Evolutionary conservation across 371 early-diverging fungal genomes (phyloP).

Genomic region (Mortierella sp.): DNA sequence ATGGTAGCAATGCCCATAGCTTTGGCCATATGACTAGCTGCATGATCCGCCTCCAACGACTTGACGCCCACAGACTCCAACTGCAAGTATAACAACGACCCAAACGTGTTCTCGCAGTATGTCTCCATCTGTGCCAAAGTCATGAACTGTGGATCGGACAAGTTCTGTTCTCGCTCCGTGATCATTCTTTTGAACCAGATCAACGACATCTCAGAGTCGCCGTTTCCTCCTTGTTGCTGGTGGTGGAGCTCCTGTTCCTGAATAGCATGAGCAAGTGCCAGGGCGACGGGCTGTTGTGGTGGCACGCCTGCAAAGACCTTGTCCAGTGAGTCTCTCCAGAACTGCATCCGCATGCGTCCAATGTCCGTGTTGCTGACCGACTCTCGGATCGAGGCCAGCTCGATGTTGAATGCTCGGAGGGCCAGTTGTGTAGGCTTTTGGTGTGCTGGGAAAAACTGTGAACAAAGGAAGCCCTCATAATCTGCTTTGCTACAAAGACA

Average conservation of each 20-base stretch:
- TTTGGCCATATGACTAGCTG: slow-evolving; percentile 92
- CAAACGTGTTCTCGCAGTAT: slow-evolving; percentile 91
- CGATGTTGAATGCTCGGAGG: slow-evolving; percentile 90
- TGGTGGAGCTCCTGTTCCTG: slow-evolving; percentile 60
- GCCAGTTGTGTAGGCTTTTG: slow-evolving; percentile 63
- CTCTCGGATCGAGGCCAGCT: slow-evolving; percentile 85
- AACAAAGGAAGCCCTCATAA: slow-evolving; percentile 55
- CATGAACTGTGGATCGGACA: slow-evolving; percentile 78
- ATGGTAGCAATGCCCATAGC: slow-evolving; percentile 86
- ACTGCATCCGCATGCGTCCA: slow-evolving; percentile 87
- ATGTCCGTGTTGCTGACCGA: slow-evolving; percentile 76
- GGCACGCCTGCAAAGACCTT: slow-evolving; percentile 77
- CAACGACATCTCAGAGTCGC: slow-evolving; percentile 36
- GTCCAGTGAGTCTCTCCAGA: slow-evolving; percentile 86
- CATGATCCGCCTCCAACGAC: slow-evolving; percentile 90
- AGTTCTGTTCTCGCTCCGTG: slow-evolving; percentile 69
- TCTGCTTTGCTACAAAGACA: slow-evolving; percentile 34
- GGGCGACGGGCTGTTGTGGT: slow-evolving; percentile 79
- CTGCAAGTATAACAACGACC: slow-evolving; percentile 88
- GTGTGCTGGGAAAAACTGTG: slow-evolving; percentile 52
- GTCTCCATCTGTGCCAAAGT: slow-evolving; percentile 85
- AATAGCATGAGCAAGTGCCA: slow-evolving; percentile 77
- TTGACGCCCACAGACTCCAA: slow-evolving; percentile 88
- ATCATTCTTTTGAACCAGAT: slow-evolving; percentile 59
- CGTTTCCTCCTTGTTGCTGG: slow-evolving; percentile 9